phyloP scores from a whole-genome alignment of 176 grass and related monocot species.

The Aegilops tauschii region DNA sequence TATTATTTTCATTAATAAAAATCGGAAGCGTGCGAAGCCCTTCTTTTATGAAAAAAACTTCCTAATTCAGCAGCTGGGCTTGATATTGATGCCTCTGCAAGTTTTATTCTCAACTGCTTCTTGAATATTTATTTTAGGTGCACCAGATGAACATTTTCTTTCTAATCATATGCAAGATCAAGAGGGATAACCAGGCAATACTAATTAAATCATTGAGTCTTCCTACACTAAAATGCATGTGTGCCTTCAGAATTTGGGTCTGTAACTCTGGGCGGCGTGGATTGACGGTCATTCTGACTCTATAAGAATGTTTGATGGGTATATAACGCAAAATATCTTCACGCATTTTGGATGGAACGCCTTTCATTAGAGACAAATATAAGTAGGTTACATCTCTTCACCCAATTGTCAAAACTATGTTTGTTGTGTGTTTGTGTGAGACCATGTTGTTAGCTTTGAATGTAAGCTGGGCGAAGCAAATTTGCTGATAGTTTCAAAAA shows the following conservation, averaged over 20 bases:
- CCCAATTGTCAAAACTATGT: no score
- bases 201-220: neutral
- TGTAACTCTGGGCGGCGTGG: neutral
- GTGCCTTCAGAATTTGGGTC: neutral
- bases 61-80: neutral
- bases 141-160: neutral
- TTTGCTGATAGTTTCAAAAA: no score
- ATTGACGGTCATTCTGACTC: neutral
- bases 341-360: no score
- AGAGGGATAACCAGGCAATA: neutral
- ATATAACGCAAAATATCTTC: no score
- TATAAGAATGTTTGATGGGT: neutral
- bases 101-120: neutral
- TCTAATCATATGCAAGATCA: neutral
- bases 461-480: no score
- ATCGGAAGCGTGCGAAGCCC: no score
- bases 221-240: neutral
- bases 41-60: no score
- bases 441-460: no score
- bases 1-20: no score
- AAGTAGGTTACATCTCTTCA: no score
- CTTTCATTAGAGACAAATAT: no score
- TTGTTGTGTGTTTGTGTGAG: no score
- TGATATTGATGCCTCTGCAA: neutral
- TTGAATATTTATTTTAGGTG: neutral